Base-by-base conservation (phyloP, 164 flowering plant species). In the Kingdonia uniflora region DNA sequence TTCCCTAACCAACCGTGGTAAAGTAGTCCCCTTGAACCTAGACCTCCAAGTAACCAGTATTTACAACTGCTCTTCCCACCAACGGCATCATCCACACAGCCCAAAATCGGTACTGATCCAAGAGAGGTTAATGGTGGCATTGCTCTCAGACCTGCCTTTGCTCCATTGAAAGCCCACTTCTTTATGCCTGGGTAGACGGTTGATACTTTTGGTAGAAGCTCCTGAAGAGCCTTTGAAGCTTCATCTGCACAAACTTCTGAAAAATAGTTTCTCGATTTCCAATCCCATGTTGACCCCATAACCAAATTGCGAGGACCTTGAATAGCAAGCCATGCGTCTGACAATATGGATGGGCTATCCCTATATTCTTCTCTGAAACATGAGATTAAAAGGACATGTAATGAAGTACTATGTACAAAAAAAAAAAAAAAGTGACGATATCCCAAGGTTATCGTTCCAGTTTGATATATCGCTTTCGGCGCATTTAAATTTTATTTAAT, bases 271-370 rank as follows among this genome's bases (percentile, higher is more conserved):
- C 71, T 76, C 14, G 97, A 88, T 19, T 62, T 69, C 99, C 99
- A 94, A 3, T 88, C 87, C 97, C 97, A 86, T 60, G 99, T 94
- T 24, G 99, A 83, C 17, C 99, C 99, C 76, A 94, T 43, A 56
- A 67, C 61, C 42, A 88, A 10, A 61, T 59, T 66, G 1, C 82
- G 75, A 45, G 78, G 73, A 5, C 89, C 95, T 45, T 80, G 95
- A 42, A 81, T 58, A 11, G 99, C 85, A 49, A 88, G 71, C 99
- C 99, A 94, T 49, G n/a, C n/a, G n/a, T n/a, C n/a, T n/a, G n/a
- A n/a, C n/a, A n/a, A n/a, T 58, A 94, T 78, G 12, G 97, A 86
- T 6, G 99, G 97, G 59, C 89, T 67, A 39, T 57, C 79, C 23
- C 76, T 76, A 67, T 78, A 81, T 19, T 60, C 76, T 57, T 74